Percentiles rank a stretch among this genome's conserved stretches.
Evolutionary conservation across 1,284 basidiomycete species (phyloP).

Genomic region (Laetiporus sulphureus): DNA sequence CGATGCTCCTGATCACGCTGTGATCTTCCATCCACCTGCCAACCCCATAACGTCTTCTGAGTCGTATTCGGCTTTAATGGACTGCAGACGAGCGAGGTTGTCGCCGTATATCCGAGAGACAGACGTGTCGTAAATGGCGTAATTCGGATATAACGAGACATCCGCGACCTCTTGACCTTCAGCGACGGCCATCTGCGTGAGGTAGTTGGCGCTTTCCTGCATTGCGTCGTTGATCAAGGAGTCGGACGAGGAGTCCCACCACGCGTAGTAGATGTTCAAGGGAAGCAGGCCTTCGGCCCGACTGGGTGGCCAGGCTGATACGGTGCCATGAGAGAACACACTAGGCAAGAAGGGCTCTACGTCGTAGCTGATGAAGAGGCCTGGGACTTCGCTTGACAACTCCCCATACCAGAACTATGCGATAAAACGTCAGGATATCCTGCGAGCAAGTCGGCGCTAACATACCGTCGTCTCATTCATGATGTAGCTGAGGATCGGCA

Average conservation of each 20-base stretch:
- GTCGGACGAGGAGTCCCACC: constrained; percentile 31
- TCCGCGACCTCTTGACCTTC: constrained; percentile 37
- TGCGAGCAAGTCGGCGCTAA: too few species aligned
- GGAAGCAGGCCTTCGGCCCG: constrained; percentile 35
- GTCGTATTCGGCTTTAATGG: constrained; percentile 39
- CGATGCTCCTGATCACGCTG: too few species aligned
- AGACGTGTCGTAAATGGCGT: constrained; percentile 42
- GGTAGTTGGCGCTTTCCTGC: constrained; percentile 29
- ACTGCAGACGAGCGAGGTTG: constrained; percentile 33
- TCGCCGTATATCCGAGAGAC: constrained; percentile 38
- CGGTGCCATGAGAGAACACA: constrained; percentile 35
- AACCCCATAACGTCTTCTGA: constrained; percentile 48
- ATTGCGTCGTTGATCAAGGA: constrained; percentile 32
- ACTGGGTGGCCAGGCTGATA: constrained; percentile 42
- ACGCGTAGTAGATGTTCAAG: constrained; percentile 42
- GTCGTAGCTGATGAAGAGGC: constrained; percentile 37
- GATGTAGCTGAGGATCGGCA: constrained; percentile 35
- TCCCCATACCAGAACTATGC: constrained; percentile 21
- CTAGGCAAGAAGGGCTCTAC: constrained; percentile 49
- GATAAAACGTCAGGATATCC: not conserved
- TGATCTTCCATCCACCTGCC: constrained; percentile 44
- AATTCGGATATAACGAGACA: constrained; percentile 39
- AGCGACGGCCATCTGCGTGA: constrained; percentile 31
- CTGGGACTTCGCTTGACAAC: not conserved
- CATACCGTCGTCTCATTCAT: constrained; percentile 43